A percentile compares a stretch with the other conserved stretches of the same genome.
These are phyloP conservation scores for Lachnellula cervina DNA, from an alignment of 2,329 filamentous ascomycete species.

Conservation along the genomic window DNA sequence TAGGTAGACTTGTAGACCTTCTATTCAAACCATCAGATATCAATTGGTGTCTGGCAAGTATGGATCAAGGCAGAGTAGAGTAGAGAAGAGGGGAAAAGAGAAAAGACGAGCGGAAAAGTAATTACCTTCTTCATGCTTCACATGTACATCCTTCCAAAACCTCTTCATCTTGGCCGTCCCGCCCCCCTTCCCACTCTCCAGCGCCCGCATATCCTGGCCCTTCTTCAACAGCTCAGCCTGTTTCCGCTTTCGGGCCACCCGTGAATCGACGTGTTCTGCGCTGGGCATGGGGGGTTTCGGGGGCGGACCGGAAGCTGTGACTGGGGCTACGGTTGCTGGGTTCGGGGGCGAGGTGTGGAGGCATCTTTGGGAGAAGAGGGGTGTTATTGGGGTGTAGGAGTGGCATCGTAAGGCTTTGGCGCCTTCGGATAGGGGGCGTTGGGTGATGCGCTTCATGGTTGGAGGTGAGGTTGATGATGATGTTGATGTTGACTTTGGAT, in stretches of 20 bases:
- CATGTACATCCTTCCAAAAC: slow-evolving; percentile 83
- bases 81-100: no score
- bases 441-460: slow-evolving; percentile 29
- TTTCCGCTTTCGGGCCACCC: slow-evolving; percentile 46
- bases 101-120: slow-evolving; percentile 12
- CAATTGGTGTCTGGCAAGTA: neutral
- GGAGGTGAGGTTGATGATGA: neutral
- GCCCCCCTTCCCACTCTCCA: slow-evolving; percentile 34
- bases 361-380: slow-evolving; percentile 14
- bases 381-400: neutral
- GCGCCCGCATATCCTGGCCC: slow-evolving; percentile 44
- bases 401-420: slow-evolving; percentile 9
- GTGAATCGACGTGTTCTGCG: slow-evolving; percentile 32
- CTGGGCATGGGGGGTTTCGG: slow-evolving; percentile 49
- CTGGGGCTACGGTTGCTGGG: slow-evolving; percentile 34
- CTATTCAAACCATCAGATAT: slow-evolving; percentile 10
- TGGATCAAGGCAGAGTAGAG: neutral
- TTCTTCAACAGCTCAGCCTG: slow-evolving; percentile 52
- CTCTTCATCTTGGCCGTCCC: slow-evolving; percentile 53
- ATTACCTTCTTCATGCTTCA: slow-evolving; percentile 62
- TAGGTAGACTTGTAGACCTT: slow-evolving; percentile 56
- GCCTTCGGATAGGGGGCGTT: slow-evolving; percentile 14
- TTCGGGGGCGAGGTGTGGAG: slow-evolving; percentile 24
- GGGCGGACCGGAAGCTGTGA: slow-evolving; percentile 55
- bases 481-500: slow-evolving; percentile 2